These are phyloP conservation scores for Chlamydomonas incerta DNA, from an alignment of 139 green algal genomes.

Conservation along the genomic window DNA sequence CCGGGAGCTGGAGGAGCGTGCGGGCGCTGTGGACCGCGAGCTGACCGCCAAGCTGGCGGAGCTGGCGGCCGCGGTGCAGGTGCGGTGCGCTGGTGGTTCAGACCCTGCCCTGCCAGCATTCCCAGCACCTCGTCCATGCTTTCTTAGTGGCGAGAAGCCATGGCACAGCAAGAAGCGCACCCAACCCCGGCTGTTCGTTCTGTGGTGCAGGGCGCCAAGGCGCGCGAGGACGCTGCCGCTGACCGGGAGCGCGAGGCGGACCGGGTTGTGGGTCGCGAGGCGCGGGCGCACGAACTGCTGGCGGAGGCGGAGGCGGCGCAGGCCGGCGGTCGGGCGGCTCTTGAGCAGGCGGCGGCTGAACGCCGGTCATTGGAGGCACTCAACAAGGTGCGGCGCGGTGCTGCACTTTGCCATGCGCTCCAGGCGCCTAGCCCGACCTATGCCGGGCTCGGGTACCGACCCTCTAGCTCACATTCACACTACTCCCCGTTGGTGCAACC, in stretches of 20 bases:
- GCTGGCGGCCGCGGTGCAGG: constrained; percentile 15
- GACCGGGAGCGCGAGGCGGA: constrained; percentile 35
- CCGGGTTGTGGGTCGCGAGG: neutral
- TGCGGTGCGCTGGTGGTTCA: neutral
- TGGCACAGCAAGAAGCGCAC: too few relatives aligned
- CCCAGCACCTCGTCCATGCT: neutral
- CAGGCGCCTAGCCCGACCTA: too few relatives aligned
- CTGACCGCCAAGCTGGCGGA: neutral
- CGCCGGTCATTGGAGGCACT: constrained; percentile 5
- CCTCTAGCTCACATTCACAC: too few relatives aligned
- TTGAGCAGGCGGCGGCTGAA: constrained; percentile 1
- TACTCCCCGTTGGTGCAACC: too few relatives aligned
- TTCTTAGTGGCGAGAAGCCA: too few relatives aligned
- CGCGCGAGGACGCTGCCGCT: constrained; percentile 23
- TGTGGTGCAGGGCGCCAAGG: constrained; percentile 25
- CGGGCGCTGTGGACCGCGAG: constrained; percentile 6
- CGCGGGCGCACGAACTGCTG: neutral
- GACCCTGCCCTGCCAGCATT: neutral
- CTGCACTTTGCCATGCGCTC: too few relatives aligned
- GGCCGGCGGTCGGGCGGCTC: neutral
- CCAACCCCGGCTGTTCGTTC: too few relatives aligned
- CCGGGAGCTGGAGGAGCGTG: constrained; percentile 33
- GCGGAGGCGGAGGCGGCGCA: constrained; percentile 10
- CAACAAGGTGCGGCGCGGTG: constrained; percentile 10
- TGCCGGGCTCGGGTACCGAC: too few relatives aligned